Percentiles rank a stretch among this genome's conserved stretches.
Evolutionary conservation across 176 grass and related monocot genomes (phyloP).

Genomic region (Chloris gayana): DNA sequence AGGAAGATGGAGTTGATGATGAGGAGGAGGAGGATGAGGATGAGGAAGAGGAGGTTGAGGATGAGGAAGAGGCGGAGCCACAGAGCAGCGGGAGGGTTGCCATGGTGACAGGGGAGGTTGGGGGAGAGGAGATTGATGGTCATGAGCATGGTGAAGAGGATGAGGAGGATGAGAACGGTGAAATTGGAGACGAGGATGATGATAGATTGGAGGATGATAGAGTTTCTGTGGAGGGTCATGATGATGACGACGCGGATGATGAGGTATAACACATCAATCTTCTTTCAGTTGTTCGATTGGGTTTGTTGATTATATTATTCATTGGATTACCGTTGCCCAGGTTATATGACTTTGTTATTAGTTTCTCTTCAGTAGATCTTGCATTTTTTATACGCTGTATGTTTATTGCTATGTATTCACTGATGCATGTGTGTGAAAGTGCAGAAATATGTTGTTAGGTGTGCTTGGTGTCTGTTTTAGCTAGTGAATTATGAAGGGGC

Average conservation of each 20-base stretch:
- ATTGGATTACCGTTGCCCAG: neutral
- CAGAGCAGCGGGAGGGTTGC: conserved; percentile 57
- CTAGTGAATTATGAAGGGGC: neutral
- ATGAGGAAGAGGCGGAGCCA: conserved; percentile 58
- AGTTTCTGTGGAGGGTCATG: conserved; percentile 65
- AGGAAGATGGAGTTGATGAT: conserved; percentile 67
- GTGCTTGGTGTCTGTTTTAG: neutral
- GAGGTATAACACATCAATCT: conserved; percentile 66
- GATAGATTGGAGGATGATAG: conserved; percentile 57
- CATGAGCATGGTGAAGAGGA: conserved; percentile 93
- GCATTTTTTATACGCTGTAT: neutral
- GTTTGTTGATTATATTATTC: neutral
- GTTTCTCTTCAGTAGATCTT: neutral
- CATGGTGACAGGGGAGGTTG: conserved; percentile 31
- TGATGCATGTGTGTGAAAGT: neutral
- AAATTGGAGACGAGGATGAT: conserved; percentile 80
- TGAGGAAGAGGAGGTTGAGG: conserved; percentile 61
- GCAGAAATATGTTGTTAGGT: neutral
- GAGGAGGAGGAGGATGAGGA: conserved; percentile 58
- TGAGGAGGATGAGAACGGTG: conserved; percentile 84
- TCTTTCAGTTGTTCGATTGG: neutral
- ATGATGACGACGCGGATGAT: conserved; percentile 75
- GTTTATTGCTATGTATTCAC: neutral
- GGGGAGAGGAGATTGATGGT: conserved; percentile 78
- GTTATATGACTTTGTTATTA: neutral